Conservation (phyloP, 1,284 basidiomycete species). For the Xanthoconium separans region DNA sequence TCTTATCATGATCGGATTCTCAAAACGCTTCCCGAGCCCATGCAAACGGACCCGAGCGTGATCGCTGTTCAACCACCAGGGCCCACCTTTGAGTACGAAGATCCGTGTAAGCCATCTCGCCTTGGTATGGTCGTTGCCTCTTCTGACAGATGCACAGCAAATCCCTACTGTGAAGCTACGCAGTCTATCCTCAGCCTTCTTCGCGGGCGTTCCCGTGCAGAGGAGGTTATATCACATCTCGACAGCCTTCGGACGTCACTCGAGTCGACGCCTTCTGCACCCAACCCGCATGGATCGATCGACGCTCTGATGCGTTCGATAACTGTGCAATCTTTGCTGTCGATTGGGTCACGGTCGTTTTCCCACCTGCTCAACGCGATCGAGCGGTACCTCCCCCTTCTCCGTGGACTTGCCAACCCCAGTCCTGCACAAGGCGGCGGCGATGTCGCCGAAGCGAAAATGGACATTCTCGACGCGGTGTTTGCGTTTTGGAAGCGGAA, state of each 20-base stretch:
- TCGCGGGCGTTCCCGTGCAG: conserved; percentile 72
- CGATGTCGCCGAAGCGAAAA: conserved; percentile 57
- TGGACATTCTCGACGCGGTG: conserved; percentile 70
- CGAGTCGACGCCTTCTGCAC: conserved; percentile 52
- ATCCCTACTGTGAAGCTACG: conserved; percentile 79
- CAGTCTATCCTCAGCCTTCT: conserved; percentile 80
- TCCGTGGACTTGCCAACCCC: conserved; percentile 65
- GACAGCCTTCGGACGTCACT: conserved; percentile 67
- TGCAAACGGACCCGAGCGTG: conserved; percentile 67
- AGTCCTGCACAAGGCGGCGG: conserved; percentile 16
- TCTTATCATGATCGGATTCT: conserved; percentile 94
- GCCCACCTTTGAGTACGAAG: conserved; percentile 83
- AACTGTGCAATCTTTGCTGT: conserved; percentile 85
- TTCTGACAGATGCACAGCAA: conserved; percentile 42
- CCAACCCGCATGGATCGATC: conserved; percentile 47
- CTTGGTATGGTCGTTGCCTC: neutral
- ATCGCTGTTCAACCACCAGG: conserved; percentile 78
- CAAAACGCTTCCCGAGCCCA: conserved; percentile 83
- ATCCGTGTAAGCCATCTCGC: conserved; percentile 49
- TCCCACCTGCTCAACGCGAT: conserved; percentile 98
- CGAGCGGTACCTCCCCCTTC: conserved; percentile 90
- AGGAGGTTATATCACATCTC: conserved; percentile 79
- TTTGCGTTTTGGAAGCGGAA: conserved; percentile 80
- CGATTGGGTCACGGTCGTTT: conserved; percentile 93
- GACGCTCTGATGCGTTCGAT: conserved; percentile 74